These are phyloP conservation scores for Plasmodium fragile DNA, from an alignment of 169 alveolate genomes.

Conservation along the genomic window DNA sequence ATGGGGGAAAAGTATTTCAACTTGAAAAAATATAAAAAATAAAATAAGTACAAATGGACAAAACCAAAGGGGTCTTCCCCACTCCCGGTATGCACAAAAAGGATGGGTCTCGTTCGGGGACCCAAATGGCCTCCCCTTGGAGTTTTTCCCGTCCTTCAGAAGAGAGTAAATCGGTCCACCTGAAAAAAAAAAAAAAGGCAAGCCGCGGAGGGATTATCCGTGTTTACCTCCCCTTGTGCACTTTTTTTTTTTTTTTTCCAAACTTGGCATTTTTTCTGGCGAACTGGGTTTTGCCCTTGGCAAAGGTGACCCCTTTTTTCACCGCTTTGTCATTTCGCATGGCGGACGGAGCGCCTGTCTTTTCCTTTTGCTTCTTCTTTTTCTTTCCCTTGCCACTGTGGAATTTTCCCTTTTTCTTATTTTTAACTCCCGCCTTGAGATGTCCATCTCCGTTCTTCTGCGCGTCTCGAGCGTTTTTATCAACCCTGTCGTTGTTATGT, in stretches of 20 bases:
- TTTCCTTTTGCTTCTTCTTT: neutral
- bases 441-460: neutral
- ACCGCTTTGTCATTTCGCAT: neutral
- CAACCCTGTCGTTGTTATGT: neutral
- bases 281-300: neutral
- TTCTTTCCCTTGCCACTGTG: neutral
- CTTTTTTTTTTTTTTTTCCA: neutral
- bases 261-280: neutral
- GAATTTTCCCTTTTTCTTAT: neutral
- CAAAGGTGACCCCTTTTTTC: conserved; percentile 4
- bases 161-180: neutral
- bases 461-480: neutral
- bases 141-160: neutral
- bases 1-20: neutral
- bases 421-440: neutral
- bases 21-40: neutral
- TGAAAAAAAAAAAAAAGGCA: neutral
- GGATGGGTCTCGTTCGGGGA: neutral
- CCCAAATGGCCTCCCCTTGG: neutral
- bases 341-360: neutral
- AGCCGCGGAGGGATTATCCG: neutral
- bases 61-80: neutral
- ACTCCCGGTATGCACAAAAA: neutral
- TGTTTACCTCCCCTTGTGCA: neutral
- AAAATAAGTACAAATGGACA: neutral